A percentile compares a stretch with the other conserved stretches of the same genome.
Conservation (phyloP, 805 yeast genomes). For the Ascoidea tarda region DNA sequence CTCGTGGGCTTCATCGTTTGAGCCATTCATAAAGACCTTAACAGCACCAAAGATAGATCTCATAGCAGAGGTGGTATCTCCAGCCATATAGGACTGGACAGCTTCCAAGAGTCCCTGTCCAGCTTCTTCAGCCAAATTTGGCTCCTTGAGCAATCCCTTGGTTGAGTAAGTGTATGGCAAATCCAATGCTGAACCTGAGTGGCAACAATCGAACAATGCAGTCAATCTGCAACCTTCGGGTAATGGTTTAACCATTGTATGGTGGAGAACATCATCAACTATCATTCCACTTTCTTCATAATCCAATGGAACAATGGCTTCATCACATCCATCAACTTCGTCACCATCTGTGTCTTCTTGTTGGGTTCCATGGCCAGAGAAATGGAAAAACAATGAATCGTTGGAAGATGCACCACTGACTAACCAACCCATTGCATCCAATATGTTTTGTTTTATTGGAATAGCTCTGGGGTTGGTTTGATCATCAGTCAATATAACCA, state of each 20-base stretch:
- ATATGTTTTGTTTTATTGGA: conserved; percentile 59
- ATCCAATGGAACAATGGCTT: conserved; percentile 62
- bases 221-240: conserved; percentile 66
- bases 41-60: conserved; percentile 23
- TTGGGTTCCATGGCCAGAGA: conserved; percentile 81
- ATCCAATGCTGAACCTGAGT: conserved; percentile 73
- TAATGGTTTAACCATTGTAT: conserved; percentile 51
- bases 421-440: conserved; percentile 74
- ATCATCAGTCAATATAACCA: conserved; percentile 49
- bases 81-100: conserved; percentile 43
- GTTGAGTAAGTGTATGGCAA: conserved; percentile 72
- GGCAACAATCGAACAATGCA: conserved; percentile 76
- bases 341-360: conserved; percentile 56
- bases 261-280: conserved; percentile 65
- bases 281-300: conserved; percentile 53
- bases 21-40: conserved; percentile 25
- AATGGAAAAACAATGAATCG: conserved; percentile 70
- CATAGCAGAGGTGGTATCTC: conserved; percentile 33
- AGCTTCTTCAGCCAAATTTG: conserved; percentile 62
- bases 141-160: conserved; percentile 73
- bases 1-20: conserved; percentile 25
- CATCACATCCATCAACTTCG: conserved; percentile 63
- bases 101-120: conserved; percentile 53
- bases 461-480: conserved; percentile 29
- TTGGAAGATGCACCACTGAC: conserved; percentile 61